Evolutionary conservation across 768 basidiomycete species (phyloP), one percentile per base, ranked within the genome.

Genomic region (Tylopilus vinaceipallidus): DNA sequence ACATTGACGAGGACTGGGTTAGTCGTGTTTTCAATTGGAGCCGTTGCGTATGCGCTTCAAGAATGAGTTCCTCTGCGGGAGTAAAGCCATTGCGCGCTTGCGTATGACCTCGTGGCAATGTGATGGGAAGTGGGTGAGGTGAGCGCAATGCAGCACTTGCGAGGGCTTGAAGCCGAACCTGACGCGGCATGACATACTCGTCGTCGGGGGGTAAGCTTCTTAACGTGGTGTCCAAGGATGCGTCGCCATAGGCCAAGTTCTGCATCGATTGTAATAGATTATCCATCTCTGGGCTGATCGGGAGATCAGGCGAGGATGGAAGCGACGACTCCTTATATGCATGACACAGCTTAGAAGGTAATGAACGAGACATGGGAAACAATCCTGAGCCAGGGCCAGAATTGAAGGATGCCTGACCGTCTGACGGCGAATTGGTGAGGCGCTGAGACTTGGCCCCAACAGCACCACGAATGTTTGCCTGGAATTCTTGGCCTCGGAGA

Each of bases 1-100:
- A 43, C 17, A 47, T 19, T 5, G 55, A 35, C 22, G 47, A 33
- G 10, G 54, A 17, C 27, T 41, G 51, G 7, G 60, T 23, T 29
- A 52, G n/a, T 17, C 47, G 51, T 7, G 49, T 37, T 22, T 57
- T 56, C 10, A 56, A 24, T 24, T 59, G 65, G 29, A 65, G 60
- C 20, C 37, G 57, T 52, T 53, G 56, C 29, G 66, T 75, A 71
- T 66, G 83, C 53, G 66, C 81, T 47, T 76, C 83, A 61, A 88
- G 76, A 42, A 88, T 80, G 53, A 80, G 77, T 64, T 84, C 80
- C 61, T 88, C 86, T 0, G 85, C 73, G 2, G 83, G 73, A 0
- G 86, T 88, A 54, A 82, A 88, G 2, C 86, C 86, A 1, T 78
- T 73, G 26, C 69, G 66, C 6, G 75, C 71, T 34, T 73, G 74